Percentiles rank a stretch among this genome's conserved stretches.
Conservation (phyloP, 306 rosid genomes). For the Styphnolobium japonicum region DNA sequence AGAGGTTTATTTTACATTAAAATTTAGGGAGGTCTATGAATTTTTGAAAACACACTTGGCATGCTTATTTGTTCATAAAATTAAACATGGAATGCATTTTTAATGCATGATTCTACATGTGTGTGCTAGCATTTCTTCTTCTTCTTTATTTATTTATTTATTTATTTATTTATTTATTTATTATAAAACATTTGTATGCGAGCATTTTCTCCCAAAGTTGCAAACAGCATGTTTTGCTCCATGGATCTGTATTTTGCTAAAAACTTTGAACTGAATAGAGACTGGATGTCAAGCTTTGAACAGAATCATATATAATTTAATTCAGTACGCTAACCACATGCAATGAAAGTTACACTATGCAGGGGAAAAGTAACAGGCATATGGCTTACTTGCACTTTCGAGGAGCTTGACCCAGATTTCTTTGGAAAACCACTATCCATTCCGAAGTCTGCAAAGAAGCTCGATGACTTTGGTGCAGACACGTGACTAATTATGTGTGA, state of each 20-base stretch:
- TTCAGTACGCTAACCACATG: neutral
- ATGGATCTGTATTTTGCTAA: neutral
- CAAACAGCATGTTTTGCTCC: neutral
- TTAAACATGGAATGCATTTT: neutral
- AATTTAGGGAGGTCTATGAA: neutral
- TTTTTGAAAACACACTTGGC: neutral
- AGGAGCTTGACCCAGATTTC: constrained; percentile 58
- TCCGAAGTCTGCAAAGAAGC: constrained; percentile 90
- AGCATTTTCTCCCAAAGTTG: neutral
- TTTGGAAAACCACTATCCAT: constrained; percentile 85
- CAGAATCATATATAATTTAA: neutral
- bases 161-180: no score
- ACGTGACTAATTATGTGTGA: constrained; percentile 57
- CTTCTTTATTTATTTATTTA: no score
- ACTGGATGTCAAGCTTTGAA: neutral
- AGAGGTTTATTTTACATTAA: neutral
- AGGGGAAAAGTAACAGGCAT: neutral
- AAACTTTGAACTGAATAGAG: neutral
- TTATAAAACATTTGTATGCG: neutral
- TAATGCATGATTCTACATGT: neutral
- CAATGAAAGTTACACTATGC: neutral
- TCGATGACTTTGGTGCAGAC: constrained; percentile 80
- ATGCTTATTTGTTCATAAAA: neutral
- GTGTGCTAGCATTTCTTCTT: neutral
- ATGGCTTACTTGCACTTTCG: constrained; percentile 79